These are phyloP conservation scores for Pseudopyricularia javanii DNA, from an alignment of 2,329 filamentous ascomycete species.

Conservation along the genomic window DNA sequence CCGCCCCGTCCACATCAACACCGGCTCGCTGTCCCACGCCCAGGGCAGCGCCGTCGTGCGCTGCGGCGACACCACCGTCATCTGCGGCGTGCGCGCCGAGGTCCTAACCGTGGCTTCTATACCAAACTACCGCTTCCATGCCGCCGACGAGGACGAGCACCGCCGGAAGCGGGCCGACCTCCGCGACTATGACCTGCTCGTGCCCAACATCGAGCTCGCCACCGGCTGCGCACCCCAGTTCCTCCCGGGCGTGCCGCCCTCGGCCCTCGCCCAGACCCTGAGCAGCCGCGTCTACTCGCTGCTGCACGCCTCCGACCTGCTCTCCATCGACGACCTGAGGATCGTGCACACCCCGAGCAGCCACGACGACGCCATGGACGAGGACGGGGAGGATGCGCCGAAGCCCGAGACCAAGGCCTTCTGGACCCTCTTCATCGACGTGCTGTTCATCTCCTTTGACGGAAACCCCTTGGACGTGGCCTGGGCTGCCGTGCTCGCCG, in stretches of 20 bases:
- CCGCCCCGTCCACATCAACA: slow-evolving; percentile 65
- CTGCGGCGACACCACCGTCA: slow-evolving; percentile 82
- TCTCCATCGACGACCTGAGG: slow-evolving; percentile 56
- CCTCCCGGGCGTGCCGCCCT: slow-evolving; percentile 72
- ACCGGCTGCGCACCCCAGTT: slow-evolving; percentile 83
- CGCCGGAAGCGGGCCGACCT: slow-evolving; percentile 32
- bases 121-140: slow-evolving; percentile 41
- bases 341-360: slow-evolving; percentile 41
- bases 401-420: slow-evolving; percentile 58
- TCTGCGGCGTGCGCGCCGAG: slow-evolving; percentile 84
- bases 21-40: slow-evolving; percentile 74
- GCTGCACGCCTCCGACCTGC: slow-evolving; percentile 56
- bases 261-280: slow-evolving; percentile 69
- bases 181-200: slow-evolving; percentile 59
- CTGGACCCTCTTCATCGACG: slow-evolving; percentile 90
- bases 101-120: slow-evolving; percentile 66
- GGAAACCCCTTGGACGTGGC: slow-evolving; percentile 87
- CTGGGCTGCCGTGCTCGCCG: slow-evolving; percentile 74
- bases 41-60: slow-evolving; percentile 84
- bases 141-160: slow-evolving; percentile 8
- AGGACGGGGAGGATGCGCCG: slow-evolving; percentile 9
- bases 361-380: slow-evolving; percentile 17
- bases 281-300: slow-evolving; percentile 69
- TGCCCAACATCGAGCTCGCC: slow-evolving; percentile 85
- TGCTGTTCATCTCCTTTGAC: slow-evolving; percentile 88